Evolutionary conservation across 2,329 filamentous ascomycete species (phyloP), one percentile per base, ranked within the genome.

Genomic region (Aspergillus fumigatus): DNA sequence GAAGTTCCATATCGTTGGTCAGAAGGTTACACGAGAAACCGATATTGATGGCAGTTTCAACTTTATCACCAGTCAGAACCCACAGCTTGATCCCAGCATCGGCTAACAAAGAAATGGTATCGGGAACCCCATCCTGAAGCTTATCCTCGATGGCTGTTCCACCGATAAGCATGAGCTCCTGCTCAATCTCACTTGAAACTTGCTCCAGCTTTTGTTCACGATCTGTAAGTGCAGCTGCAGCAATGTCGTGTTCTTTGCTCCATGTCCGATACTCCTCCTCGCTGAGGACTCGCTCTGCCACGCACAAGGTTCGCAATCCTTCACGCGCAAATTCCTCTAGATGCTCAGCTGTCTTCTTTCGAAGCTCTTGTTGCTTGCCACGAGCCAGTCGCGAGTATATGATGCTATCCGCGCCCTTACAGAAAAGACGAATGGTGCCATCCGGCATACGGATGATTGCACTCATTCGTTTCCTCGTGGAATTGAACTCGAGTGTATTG

Each of bases 31-130:
- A 99, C 10, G 95, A 99, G 76, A 97, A 99, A 2, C 94, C 94
- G 70, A 99, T 99, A 77, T 99, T 99, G 85, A 99, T 99, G 56
- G 95, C 94, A 25, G 94, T 99, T 77, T 99, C 94, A 32, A 97
- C 93, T 76, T 97, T 99, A 81, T 99, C 94, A 61, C 95, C 94
- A 17, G 94, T 99, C 62, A 99, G 79, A 53, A 99, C 94, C 94
- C 94, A 99, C 7, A 99, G 84, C 76, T 99, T 99, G 75, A 99
- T 97, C 72, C 95, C 95, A 53, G 94, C 94, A 68, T 92, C 86
- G 29, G 88, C 93, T 52, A 99, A 85, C 48, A 99, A 79, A 51
- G 88, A 89, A 66, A 99, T 99, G 0, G 94, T 93, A 70, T 97
- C 94, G 6, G 94, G 94, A 3, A 99, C 94, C 57, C 93, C 94